These are phyloP conservation scores for Oropetium thomaeum DNA, from an alignment of 176 grass and related monocot genomes.

Conservation along the genomic window DNA sequence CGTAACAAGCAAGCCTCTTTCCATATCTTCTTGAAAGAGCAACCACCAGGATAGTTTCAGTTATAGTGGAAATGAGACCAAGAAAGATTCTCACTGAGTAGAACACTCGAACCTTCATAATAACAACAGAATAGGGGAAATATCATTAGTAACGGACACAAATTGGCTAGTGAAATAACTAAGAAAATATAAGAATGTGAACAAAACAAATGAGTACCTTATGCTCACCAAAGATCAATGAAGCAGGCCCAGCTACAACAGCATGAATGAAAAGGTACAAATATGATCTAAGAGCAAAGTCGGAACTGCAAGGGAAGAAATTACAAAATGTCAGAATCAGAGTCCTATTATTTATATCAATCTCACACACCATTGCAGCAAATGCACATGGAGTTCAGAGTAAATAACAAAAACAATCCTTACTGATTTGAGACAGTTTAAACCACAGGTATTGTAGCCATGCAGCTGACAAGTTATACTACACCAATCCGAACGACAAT, in stretches of 20 bases:
- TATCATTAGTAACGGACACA: slow-evolving; percentile 13
- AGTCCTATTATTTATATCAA: slow-evolving; percentile 5
- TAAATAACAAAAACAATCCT: no score
- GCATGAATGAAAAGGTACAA: slow-evolving; percentile 89
- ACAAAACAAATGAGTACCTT: slow-evolving; percentile 59
- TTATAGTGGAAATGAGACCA: slow-evolving; percentile 86
- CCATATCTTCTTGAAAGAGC: slow-evolving; percentile 92
- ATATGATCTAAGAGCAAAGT: slow-evolving; percentile 90
- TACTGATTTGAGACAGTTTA: no score
- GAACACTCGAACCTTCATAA: slow-evolving; percentile 77
- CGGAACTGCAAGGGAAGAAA: slow-evolving; percentile 62
- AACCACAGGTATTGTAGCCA: no score
- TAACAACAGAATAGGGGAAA: slow-evolving; percentile 24
- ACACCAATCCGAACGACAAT: no score
- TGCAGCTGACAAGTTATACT: no score
- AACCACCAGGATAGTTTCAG: slow-evolving; percentile 85
- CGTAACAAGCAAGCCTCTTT: slow-evolving; percentile 84
- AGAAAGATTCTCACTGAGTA: slow-evolving; percentile 96
- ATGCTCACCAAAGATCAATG: slow-evolving; percentile 67
- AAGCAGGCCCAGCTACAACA: slow-evolving; percentile 83
- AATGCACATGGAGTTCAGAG: neutral
- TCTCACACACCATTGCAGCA: neutral
- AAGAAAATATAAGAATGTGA: slow-evolving; percentile 9
- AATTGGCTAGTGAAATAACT: slow-evolving; percentile 4
- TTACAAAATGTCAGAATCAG: slow-evolving; percentile 23